These are phyloP conservation scores for Ballota nigra DNA, from an alignment of 257 asterid species.

Conservation along the genomic window DNA sequence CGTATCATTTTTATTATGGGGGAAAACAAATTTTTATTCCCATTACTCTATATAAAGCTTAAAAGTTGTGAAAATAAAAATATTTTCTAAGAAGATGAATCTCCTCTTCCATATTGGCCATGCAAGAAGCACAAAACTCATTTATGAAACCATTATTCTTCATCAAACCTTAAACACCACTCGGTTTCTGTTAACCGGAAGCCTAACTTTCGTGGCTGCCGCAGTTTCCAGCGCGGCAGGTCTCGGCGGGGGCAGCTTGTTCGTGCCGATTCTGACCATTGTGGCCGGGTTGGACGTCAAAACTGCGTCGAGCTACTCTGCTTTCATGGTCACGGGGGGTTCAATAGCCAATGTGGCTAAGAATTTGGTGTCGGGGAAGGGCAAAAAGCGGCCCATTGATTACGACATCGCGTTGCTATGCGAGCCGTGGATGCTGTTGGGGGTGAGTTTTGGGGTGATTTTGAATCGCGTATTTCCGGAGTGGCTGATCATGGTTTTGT, in stretches of 20 bases:
- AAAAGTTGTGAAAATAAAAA: background rate
- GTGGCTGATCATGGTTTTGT: constrained; percentile 62
- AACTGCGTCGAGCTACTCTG: constrained; percentile 59
- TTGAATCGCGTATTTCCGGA: constrained; percentile 62
- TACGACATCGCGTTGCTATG: constrained; percentile 64
- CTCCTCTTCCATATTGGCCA: constrained; percentile 4
- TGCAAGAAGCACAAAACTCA: constrained; percentile 26
- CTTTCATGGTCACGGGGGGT: constrained; percentile 82
- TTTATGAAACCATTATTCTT: background rate
- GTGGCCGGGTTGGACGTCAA: constrained; percentile 63
- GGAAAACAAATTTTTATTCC: too few species aligned
- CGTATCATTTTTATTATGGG: too few species aligned
- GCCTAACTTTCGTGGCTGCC: constrained; percentile 52
- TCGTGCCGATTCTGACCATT: constrained; percentile 62
- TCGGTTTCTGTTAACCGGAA: constrained; percentile 35
- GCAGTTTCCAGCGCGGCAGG: constrained; percentile 81
- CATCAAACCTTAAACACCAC: constrained; percentile 27
- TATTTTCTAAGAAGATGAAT: background rate
- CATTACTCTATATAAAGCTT: too few species aligned
- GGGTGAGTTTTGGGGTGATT: constrained; percentile 74
- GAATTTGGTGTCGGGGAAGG: constrained; percentile 17
- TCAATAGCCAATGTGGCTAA: constrained; percentile 57
- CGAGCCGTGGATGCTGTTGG: constrained; percentile 80
- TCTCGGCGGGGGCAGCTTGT: constrained; percentile 76
- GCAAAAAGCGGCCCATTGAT: constrained; percentile 37